A percentile compares a stretch with the other conserved stretches of the same genome.
Conservation (phyloP, 2,329 filamentous ascomycete species). For the Gaeumannomyces tritici region DNA sequence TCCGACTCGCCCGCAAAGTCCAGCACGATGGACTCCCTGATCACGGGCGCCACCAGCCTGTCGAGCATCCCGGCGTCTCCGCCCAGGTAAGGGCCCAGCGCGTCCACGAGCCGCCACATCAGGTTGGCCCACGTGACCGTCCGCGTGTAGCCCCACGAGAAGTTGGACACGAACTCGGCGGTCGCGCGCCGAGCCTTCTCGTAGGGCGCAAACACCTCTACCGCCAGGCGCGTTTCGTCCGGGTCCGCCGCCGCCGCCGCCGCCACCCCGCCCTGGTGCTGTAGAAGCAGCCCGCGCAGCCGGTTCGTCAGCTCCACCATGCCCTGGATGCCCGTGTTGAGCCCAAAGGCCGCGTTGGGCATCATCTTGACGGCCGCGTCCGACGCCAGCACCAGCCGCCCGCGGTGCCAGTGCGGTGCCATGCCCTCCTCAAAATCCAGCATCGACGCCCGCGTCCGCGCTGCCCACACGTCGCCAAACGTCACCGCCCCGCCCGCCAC, state of each 20-base stretch:
- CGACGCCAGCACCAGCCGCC: constrained; percentile 45
- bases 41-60: constrained; percentile 2
- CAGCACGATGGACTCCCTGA: constrained; percentile 6
- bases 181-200: neutral
- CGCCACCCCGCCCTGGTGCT: neutral
- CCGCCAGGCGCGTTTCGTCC: neutral
- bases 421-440: constrained; percentile 40
- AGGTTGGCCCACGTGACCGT: constrained; percentile 5
- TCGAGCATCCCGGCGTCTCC: constrained; percentile 2
- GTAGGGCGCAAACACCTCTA: constrained; percentile 3
- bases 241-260: too few relatives aligned
- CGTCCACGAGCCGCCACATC: constrained; percentile 5
- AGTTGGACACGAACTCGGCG: neutral
- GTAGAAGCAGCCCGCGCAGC: neutral
- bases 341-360: constrained; percentile 6
- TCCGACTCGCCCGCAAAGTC: constrained; percentile 3
- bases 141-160: constrained; percentile 5
- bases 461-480: constrained; percentile 6
- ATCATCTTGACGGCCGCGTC: constrained; percentile 8
- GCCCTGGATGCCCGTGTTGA: constrained; percentile 6
- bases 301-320: constrained; percentile 7
- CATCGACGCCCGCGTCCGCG: constrained; percentile 1
- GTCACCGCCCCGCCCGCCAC: neutral
- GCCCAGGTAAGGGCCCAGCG: constrained; percentile 2
- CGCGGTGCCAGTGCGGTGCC: constrained; percentile 96